Evolutionary conservation across 106 monocot genomes (phyloP), one percentile per base, ranked within the genome.

Genomic region (Alisma plantagoaquatica): DNA sequence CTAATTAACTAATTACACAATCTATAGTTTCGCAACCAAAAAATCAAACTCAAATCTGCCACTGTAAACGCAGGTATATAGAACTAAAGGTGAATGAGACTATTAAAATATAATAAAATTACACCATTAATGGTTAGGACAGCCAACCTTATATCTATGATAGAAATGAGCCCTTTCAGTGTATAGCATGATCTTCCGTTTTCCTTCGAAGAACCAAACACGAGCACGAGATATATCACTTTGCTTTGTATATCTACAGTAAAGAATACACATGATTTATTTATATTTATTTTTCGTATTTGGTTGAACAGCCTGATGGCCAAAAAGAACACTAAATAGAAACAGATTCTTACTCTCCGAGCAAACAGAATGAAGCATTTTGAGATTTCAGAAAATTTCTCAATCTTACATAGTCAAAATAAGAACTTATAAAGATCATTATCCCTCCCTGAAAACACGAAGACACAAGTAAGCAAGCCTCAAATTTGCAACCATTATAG

Each of bases 91-190:
- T 38, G 16, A 8, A 18, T 3, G 16, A 54, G 50, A 26, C 1
- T 2, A 25, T 31, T 2, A n/a, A 17, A 1, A 1, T 30, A 3
- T 15, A 31, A 54, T 31, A 1, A 29, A 29, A 6, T 11, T 23
- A 23, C 33, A 25, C 16, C 12, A n/a, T 15, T 14, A 30, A 45
- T 8, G 23, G 16, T 24, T 9, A 42, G 33, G 27, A 22, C 22
- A 23, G 14, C 46, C 23, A 46, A 96, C 94, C 94, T 89, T 89
- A 43, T 98, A 98, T 90, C 98, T 76, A 33, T 79, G 82, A 56
- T 98, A 98, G 60, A 98, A 98, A 77, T 98, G 90, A 64, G 90
- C 76, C 49, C 98, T 84, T 60, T 98, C 98, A 28, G 90, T 98
- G 57, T 98, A 98, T 32, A 90, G 74, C 78, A 98, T 82, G 42